Percentiles rank a stretch among this genome's conserved stretches.
These are phyloP conservation scores for Neospermospora avenae DNA, from an alignment of 2,329 filamentous ascomycete genomes.

Conservation along the genomic window DNA sequence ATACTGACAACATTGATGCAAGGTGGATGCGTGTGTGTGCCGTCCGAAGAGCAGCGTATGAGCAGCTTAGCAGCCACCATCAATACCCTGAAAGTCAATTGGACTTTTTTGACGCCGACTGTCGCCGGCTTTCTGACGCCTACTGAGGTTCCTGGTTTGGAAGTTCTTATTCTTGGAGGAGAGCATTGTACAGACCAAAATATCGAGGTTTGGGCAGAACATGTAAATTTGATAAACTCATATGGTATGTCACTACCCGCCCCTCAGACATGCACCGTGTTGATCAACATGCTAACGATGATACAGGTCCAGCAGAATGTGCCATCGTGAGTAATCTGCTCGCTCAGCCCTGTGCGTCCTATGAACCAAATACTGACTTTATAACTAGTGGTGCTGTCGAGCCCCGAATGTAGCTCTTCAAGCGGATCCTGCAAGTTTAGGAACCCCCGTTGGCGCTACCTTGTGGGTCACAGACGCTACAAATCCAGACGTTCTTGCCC, in stretches of 20 bases:
- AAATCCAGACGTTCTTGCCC: conserved; percentile 36
- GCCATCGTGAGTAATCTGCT: not conserved
- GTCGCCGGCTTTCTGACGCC: conserved; percentile 33
- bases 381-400: not conserved
- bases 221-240: conserved; percentile 39
- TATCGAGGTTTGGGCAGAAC: conserved; percentile 37
- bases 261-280: too few species aligned
- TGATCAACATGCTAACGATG: not conserved
- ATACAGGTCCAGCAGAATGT: not conserved
- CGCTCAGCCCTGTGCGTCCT: not conserved
- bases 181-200: conserved; percentile 45
- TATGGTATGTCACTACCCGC: not conserved
- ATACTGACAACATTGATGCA: conserved; percentile 22
- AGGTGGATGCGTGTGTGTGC: conserved; percentile 26
- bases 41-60: conserved; percentile 24
- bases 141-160: conserved; percentile 30
- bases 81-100: conserved; percentile 18
- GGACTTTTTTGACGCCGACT: conserved; percentile 23
- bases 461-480: conserved; percentile 42
- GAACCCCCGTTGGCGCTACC: conserved; percentile 3
- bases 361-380: not conserved
- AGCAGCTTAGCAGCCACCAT: conserved; percentile 18
- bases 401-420: not conserved
- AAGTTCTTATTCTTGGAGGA: conserved; percentile 20
- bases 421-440: not conserved